Evolutionary conservation across 345 rosid genomes (phyloP), one percentile per base, ranked within the genome.

Genomic region (Citrus glauca): DNA sequence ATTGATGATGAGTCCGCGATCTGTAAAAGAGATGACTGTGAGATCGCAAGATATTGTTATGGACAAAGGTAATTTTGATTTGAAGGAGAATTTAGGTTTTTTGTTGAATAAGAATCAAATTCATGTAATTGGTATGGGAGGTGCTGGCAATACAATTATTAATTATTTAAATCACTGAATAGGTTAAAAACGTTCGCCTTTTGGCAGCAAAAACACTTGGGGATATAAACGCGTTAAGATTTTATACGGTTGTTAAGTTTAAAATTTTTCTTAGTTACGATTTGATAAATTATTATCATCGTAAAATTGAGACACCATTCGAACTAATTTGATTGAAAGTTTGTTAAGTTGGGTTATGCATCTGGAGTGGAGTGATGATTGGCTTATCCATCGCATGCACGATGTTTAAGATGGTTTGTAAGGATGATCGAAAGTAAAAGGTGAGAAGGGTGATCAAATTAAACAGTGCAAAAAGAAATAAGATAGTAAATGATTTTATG

Each of bases 111-210:
- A 68, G 62, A 45, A 57, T 56, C 17, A 20, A 6, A 71, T 83
- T 24, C 67, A 32, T 27, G 69, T 79, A 0, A 22, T 73, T 0
- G 86, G 86, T 13, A 73, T 77, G 55, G 86, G 81, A 4, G 83
- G 86, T 2, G 37, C 65, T 4, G 83, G 83, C 5, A 83, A 83
- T 20, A 83, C 81, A 37, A 80, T 76, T 19, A 69, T 83, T 27
- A 56, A 56, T 38, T 9, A 67, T 64, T 1, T 17, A 24, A 64
- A 65, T 1, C 2, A 8, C 5, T 1, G 4, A 11, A 70, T 70
- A 17, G 37, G 3, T 1, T 42, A 42, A 45, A 25, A 3, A 13
- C 28, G 35, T 16, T 73, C 59, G 66, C 7, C 55, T 50, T 35
- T 59, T 20, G 19, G 28, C 55, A 11, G 72, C 33, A 13, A 68